These are phyloP conservation scores for Exophiala lecanii-corni DNA, from an alignment of 2,329 filamentous ascomycete genomes.

Conservation along the genomic window DNA sequence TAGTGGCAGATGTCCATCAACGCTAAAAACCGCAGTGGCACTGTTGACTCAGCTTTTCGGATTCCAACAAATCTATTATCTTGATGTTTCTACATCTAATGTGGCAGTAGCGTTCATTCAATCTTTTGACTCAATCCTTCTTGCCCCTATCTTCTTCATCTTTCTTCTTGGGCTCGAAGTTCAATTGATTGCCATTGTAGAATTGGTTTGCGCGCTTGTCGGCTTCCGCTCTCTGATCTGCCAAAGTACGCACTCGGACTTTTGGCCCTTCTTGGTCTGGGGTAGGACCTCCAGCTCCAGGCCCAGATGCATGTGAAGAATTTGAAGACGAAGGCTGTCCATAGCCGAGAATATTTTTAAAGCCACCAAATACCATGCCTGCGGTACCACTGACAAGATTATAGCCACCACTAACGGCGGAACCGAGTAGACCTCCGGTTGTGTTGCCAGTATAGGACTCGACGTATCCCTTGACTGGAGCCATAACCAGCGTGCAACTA, in stretches of 20 bases:
- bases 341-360: constrained; percentile 43
- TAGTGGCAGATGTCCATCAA: too few species aligned
- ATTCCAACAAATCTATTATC: too few species aligned
- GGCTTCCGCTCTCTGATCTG: constrained; percentile 45
- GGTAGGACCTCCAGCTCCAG: background rate
- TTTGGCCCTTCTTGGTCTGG: constrained; percentile 17
- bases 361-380: constrained; percentile 38
- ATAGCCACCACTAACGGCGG: constrained; percentile 41
- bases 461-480: constrained; percentile 61
- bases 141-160: constrained; percentile 46
- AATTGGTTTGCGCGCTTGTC: constrained; percentile 58
- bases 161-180: constrained; percentile 59
- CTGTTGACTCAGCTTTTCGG: too few species aligned
- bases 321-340: constrained; percentile 24
- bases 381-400: constrained; percentile 41
- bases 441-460: constrained; percentile 50
- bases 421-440: constrained; percentile 28
- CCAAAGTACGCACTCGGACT: constrained; percentile 49
- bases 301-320: background rate
- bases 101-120: background rate
- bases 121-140: background rate
- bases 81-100: background rate
- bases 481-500: constrained; percentile 75
- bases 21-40: too few species aligned
- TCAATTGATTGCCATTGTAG: constrained; percentile 86